phyloP scores from a whole-genome alignment of 345 rosid genomes.

The Eucalyptus dawsonii region DNA sequence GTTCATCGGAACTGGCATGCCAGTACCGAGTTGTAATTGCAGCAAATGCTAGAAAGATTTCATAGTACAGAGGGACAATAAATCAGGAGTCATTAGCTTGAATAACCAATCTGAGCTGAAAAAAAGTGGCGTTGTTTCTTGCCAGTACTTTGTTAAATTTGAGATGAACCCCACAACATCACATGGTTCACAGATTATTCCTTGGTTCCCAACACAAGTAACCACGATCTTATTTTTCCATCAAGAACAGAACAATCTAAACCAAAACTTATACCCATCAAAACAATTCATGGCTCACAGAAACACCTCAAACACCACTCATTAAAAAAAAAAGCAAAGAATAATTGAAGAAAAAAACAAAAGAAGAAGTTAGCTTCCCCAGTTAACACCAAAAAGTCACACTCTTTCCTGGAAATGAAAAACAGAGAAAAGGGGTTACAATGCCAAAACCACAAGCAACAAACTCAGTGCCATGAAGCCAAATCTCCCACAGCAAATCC shows the following conservation, averaged over 20 bases:
- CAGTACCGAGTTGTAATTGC: neutral
- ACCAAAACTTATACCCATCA: neutral
- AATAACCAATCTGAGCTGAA: neutral
- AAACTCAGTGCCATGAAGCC: neutral
- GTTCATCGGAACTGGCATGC: neutral
- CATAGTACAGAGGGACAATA: neutral
- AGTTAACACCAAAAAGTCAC: neutral
- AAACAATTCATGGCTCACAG: neutral
- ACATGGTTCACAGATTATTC: neutral
- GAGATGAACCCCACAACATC: neutral
- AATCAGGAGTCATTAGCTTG: neutral
- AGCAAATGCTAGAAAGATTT: neutral
- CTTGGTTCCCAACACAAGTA: neutral
- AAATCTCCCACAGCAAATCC: neutral
- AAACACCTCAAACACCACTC: neutral
- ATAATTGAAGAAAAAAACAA: neutral
- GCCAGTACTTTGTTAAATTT: neutral
- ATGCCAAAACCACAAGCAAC: neutral
- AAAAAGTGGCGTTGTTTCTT: neutral
- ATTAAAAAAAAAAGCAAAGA: neutral
- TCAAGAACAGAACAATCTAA: neutral
- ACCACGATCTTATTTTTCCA: neutral
- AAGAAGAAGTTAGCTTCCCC: neutral
- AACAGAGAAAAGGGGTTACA: neutral
- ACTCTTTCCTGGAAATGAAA: neutral